Base-by-base conservation (phyloP, 768 basidiomycete species). In the Albatrellus ellisii region DNA sequence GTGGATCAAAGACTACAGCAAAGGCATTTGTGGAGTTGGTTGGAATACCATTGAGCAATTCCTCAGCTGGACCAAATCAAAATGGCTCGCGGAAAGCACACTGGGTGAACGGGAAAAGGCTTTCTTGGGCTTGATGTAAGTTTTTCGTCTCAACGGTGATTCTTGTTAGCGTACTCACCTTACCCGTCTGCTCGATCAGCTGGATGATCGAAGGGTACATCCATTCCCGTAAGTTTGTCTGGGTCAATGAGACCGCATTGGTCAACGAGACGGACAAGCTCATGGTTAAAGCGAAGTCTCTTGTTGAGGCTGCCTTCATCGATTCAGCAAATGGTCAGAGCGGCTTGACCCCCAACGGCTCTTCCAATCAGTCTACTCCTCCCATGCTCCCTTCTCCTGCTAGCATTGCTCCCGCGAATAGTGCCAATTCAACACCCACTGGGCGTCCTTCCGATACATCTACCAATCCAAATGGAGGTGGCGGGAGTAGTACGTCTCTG, bases 71-170 rank as follows among this genome's bases (percentile, higher is more conserved):
- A 82, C 78, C 52, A 82, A 77, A 59, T 64, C 64, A 53, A 80
- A 83, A 53, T 84, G 83, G 80, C 54, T 54, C 6, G 50, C 53
- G 38, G 62, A 67, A 47, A 64, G 64, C 45, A 55, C 60, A 10
- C 56, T 60, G 39, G 66, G 69, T 41, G 69, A 72, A 48, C 63
- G 64, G 42, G 70, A 70, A 60, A 64, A 62, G 51, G 69, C 82
- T 29, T 78, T 88, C 42, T 59, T 82, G 52, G 85, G 85, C 47
- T 69, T 88, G 61, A 81, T 88, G 84, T 84, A 73, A 69, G 83
- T 35, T 46, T 42, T 43, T 44, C 42, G 28, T 39, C 42, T 52
- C 41, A 14, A 14, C 35, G 25, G 31, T 46, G 53, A 39, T 42
- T 47, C 47, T 50, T 54, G 54, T 56, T 54, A 44, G 21, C 59